Evolutionary conservation across 192 early-diverging fungal species (phyloP), one percentile per base, ranked within the genome.

Genomic region (Chytriomyces sp.): DNA sequence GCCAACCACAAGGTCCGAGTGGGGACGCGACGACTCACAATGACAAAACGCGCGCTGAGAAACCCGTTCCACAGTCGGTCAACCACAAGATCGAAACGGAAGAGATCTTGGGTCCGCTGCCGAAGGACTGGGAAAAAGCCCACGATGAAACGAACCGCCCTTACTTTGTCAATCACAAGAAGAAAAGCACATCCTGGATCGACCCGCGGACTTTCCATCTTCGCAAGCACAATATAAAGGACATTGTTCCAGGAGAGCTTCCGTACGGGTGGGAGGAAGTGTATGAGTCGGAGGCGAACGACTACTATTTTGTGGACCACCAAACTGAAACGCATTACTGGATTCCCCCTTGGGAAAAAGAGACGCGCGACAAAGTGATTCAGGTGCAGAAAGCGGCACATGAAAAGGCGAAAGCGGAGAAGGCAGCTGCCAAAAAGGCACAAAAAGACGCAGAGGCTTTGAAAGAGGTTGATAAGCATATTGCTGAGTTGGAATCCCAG

Each of bases 81-180:
- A 78, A 78, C 75, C 71, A 69, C 59, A 65, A 62, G 39, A 78
- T 78, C 52, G 76, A 78, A 41, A 78, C 76, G n/a, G 76, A 78
- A 44, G 76, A 78, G 7, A 70, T 78, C 41, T 52, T 78, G 19
- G 76, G 76, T 10, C 76, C 75, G 10, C 53, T 78, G n/a, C 76
- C 76, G 10, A 66, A 78, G 30, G 49, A 77, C 57, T 78, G 76
- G 76, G 76, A 78, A 71, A 78, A 73, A 39, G 56, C 76, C 30
- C 33, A n/a, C 6, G 67, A 71, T 33, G 69, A 62, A 64, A 75
- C 40, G 2, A 75, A 76, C 3, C 68, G 77, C 49, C 25, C 57
- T 28, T 84, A 84, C 70, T 84, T 77, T 64, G 82, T 84, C 26
- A 70, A 84, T 52, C 76, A 84, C 72, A 79, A 84, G 53, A 59